Conservation (phyloP, 805 yeast species). For the Candida silvicultrix region DNA sequence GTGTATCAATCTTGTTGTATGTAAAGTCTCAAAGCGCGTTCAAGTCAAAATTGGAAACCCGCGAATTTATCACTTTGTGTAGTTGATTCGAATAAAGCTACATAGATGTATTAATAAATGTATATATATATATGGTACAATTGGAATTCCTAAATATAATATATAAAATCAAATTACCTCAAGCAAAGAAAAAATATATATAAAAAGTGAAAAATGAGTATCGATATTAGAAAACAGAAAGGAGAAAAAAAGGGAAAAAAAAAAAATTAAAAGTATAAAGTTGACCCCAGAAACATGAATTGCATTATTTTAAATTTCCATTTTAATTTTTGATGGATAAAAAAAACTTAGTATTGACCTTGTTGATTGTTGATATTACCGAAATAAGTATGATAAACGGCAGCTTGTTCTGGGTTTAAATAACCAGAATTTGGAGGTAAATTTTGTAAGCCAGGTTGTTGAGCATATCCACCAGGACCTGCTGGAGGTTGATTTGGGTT, state of each 20-base stretch:
- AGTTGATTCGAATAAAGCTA: too few relatives aligned
- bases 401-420: constrained; percentile 45
- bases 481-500: constrained; percentile 10
- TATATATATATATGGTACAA: not conserved
- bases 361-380: constrained; percentile 53
- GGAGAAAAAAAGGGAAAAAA: not conserved
- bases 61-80: too few relatives aligned
- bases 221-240: not conserved
- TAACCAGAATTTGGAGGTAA: constrained; percentile 38
- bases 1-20: too few relatives aligned
- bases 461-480: constrained; percentile 32
- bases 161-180: not conserved
- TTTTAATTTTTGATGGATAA: constrained; percentile 16
- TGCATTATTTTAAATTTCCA: not conserved
- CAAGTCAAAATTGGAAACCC: too few relatives aligned
- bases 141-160: not conserved
- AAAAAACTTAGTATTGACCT: constrained; percentile 35
- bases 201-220: not conserved
- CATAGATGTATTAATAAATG: too few relatives aligned
- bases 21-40: too few relatives aligned
- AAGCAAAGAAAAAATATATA: not conserved
- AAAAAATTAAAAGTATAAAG: not conserved
- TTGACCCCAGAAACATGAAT: too few relatives aligned
- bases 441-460: constrained; percentile 34
- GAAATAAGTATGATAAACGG: constrained; percentile 60